Percentiles rank a stretch among this genome's conserved stretches.
phyloP scores from a whole-genome alignment of 2,329 filamentous ascomycete species.

The Paraphaeosphaeria sporulosa region DNA sequence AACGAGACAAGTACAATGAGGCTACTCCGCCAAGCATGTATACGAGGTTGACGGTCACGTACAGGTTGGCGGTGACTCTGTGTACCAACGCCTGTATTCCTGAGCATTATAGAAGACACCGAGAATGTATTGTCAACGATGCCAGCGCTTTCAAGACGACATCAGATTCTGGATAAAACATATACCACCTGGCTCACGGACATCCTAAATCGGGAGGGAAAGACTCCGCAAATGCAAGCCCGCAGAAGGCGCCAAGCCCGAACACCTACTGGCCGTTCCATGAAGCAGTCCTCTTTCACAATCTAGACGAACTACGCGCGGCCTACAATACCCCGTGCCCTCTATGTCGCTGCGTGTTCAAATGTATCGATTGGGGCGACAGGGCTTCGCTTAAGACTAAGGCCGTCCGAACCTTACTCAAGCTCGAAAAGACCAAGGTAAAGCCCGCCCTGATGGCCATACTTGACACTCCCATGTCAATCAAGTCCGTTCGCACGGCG shows the following conservation, averaged over 20 bases:
- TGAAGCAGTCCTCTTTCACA: slow-evolving; percentile 1
- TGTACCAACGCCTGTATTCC: background rate
- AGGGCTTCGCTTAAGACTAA: background rate
- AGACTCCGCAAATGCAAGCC: background rate
- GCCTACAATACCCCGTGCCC: background rate
- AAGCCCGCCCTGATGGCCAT: background rate
- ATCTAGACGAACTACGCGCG: background rate
- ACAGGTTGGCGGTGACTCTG: background rate
- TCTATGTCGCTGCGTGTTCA: background rate
- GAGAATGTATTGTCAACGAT: background rate
- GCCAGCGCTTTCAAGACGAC: slow-evolving; percentile 7
- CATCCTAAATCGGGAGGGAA: background rate
- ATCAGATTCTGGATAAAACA: background rate
- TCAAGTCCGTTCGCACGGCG: background rate
- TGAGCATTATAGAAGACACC: no score
- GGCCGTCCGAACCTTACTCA: background rate
- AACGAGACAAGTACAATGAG: background rate
- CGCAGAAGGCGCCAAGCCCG: no score
- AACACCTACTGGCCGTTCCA: background rate
- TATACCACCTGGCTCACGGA: background rate
- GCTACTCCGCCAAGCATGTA: slow-evolving; percentile 1
- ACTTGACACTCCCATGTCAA: background rate
- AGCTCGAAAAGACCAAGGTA: background rate
- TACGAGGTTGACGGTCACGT: background rate
- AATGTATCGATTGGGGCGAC: background rate